phyloP scores from a whole-genome alignment of 441 rosid species.

The Gossypium lobatum region DNA sequence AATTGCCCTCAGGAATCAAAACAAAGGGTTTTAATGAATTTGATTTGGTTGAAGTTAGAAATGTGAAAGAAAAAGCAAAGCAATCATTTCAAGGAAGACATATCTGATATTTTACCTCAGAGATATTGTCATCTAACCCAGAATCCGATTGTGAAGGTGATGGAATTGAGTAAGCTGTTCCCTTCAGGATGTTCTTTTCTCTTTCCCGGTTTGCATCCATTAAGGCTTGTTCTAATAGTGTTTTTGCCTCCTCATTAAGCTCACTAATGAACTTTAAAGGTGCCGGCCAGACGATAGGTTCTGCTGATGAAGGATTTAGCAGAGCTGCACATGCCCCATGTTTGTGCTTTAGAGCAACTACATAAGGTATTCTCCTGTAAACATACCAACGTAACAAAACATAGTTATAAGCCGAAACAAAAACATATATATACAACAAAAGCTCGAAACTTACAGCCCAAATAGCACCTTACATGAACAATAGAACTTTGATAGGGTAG shows the following conservation, averaged over 20 bases:
- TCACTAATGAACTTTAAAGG: slow-evolving; percentile 94
- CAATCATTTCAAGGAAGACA: background rate
- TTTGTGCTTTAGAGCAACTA: slow-evolving; percentile 69
- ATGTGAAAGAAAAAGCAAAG: background rate
- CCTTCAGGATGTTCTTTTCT: slow-evolving; percentile 80
- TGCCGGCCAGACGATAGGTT: slow-evolving; percentile 96
- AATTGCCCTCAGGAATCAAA: too few relatives aligned
- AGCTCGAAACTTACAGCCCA: too few relatives aligned
- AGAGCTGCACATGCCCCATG: slow-evolving; percentile 89
- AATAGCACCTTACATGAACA: background rate
- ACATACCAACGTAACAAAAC: background rate
- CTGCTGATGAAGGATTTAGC: slow-evolving; percentile 87
- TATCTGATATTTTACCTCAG: slow-evolving; percentile 53
- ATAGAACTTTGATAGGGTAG: background rate
- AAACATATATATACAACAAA: too few relatives aligned
- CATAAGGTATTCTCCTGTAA: slow-evolving; percentile 82
- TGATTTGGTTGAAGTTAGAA: background rate
- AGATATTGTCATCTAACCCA: slow-evolving; percentile 47
- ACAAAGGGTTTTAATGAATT: background rate
- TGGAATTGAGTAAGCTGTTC: slow-evolving; percentile 47
- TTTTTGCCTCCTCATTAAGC: slow-evolving; percentile 77
- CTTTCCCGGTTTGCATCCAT: slow-evolving; percentile 83
- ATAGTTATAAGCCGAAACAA: too few relatives aligned
- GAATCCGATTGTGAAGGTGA: slow-evolving; percentile 66
- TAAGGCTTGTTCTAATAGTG: slow-evolving; percentile 69